Percentiles rank a stretch among this genome's conserved stretches.
phyloP scores from a whole-genome alignment of 495 filamentous ascomycete species.

The Filosporella fistucella region DNA sequence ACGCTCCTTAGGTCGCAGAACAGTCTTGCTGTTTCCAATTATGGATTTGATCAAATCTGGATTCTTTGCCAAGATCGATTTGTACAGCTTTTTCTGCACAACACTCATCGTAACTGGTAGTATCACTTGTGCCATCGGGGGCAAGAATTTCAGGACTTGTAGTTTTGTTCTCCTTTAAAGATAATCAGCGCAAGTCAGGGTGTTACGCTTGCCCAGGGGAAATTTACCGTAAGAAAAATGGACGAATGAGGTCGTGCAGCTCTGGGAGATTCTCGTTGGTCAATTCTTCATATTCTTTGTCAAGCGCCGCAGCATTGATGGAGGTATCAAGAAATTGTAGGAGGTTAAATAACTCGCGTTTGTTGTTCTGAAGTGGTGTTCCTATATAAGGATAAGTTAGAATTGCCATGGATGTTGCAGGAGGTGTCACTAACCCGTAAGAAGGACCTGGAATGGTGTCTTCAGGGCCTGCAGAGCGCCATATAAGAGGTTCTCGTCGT shows the following conservation, averaged over 20 bases:
- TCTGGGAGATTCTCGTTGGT: slow-evolving; percentile 74
- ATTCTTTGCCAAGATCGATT: slow-evolving; percentile 86
- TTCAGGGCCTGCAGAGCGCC: slow-evolving; percentile 63
- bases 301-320: slow-evolving; percentile 65
- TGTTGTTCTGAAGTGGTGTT: slow-evolving; percentile 94
- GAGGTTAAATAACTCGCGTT: slow-evolving; percentile 89
- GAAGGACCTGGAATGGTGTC: slow-evolving; percentile 72
- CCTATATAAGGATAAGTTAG: slow-evolving; percentile 23
- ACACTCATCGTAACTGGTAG: slow-evolving; percentile 88
- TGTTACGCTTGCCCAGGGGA: background rate
- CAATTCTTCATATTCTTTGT: slow-evolving; percentile 68
- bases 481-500: slow-evolving; percentile 81
- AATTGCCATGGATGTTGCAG: background rate
- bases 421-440: slow-evolving; percentile 56
- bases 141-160: slow-evolving; percentile 82
- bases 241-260: slow-evolving; percentile 80
- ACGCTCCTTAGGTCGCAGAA: slow-evolving; percentile 60
- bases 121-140: slow-evolving; percentile 91
- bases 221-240: slow-evolving; percentile 49
- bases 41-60: slow-evolving; percentile 85
- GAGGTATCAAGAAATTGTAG: slow-evolving; percentile 79
- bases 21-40: slow-evolving; percentile 53
- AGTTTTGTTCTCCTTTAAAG: slow-evolving; percentile 76
- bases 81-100: slow-evolving; percentile 91
- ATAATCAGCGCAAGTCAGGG: slow-evolving; percentile 5